Percentiles rank a stretch among this genome's conserved stretches.
Evolutionary conservation across 192 early-diverging fungal genomes (phyloP).

Genomic region (Coemansia sp.): DNA sequence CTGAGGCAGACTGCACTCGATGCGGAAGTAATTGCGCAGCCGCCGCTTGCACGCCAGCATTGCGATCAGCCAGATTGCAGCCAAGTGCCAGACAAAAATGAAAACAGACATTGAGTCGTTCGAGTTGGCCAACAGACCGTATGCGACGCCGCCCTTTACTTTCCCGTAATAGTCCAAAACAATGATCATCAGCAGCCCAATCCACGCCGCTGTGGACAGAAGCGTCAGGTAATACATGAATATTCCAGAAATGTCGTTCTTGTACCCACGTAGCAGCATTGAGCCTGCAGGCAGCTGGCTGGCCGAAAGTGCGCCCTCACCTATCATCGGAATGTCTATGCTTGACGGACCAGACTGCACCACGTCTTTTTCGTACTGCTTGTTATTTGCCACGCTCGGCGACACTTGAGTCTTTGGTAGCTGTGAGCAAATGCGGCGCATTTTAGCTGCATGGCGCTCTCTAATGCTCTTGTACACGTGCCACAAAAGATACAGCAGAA

Average conservation of each 20-base stretch:
- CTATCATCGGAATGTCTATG: conserved; percentile 4
- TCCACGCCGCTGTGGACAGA: conserved; percentile 62
- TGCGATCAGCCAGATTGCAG: conserved; percentile 48
- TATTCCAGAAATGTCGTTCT: conserved; percentile 57
- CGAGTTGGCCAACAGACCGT: conserved; percentile 8
- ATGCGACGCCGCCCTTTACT: conserved; percentile 55
- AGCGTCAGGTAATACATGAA: conserved; percentile 55
- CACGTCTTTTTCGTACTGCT: neutral
- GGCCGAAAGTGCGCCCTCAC: neutral
- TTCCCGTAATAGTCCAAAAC: conserved; percentile 75
- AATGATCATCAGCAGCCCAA: conserved; percentile 65
- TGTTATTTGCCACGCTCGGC: neutral
- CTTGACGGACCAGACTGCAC: conserved; percentile 7
- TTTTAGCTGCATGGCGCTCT: neutral
- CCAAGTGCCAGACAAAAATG: conserved; percentile 54
- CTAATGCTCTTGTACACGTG: neutral
- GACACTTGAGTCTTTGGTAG: conserved; percentile 1
- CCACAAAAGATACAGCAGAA: neutral
- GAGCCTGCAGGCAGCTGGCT: conserved; percentile 21
- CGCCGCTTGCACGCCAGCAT: conserved; percentile 48
- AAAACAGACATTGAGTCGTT: conserved; percentile 52
- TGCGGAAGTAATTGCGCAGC: conserved; percentile 70
- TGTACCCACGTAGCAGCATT: conserved; percentile 67
- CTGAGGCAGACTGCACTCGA: conserved; percentile 50
- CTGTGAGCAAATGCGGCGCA: conserved; percentile 28